These are phyloP conservation scores for Pythium rhizo-oryzae DNA, from an alignment of 352 stramenopile species.

Conservation along the genomic window DNA sequence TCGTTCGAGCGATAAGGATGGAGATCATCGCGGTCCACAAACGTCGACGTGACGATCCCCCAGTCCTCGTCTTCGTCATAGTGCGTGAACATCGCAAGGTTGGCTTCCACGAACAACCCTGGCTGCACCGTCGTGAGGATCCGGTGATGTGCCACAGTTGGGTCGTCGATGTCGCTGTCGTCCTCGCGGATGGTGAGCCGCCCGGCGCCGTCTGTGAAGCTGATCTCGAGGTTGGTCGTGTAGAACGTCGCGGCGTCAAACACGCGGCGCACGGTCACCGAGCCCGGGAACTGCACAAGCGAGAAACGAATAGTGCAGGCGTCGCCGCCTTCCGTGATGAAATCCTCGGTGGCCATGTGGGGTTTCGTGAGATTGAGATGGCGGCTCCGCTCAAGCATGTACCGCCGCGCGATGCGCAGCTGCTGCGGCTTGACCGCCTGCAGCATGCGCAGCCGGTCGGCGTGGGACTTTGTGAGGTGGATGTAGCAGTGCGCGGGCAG, in stretches of 20 bases:
- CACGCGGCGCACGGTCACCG: constrained; percentile 9
- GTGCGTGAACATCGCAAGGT: constrained; percentile 21
- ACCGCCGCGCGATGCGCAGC: constrained; percentile 37
- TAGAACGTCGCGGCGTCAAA: constrained; percentile 22
- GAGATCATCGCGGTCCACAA: constrained; percentile 43
- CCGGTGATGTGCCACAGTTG: constrained; percentile 17
- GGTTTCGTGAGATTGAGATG: constrained; percentile 42
- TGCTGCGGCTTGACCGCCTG: constrained; percentile 39
- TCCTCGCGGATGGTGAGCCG: constrained; percentile 27
- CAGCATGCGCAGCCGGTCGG: constrained; percentile 35
- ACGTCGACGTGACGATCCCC: constrained; percentile 35
- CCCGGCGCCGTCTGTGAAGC: constrained; percentile 24
- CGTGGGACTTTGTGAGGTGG: constrained; percentile 38
- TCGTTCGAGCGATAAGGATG: constrained; percentile 39
- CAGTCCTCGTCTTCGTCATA: constrained; percentile 28
- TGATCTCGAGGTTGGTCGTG: constrained; percentile 28
- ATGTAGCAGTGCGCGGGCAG: constrained; percentile 39
- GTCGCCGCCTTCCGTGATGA: constrained; percentile 44
- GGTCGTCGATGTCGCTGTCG: constrained; percentile 13
- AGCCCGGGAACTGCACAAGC: constrained; percentile 19
- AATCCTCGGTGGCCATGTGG: constrained; percentile 43
- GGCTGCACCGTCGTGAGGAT: constrained; percentile 24
- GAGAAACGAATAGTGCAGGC: constrained; percentile 46
- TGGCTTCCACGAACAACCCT: constrained; percentile 34
- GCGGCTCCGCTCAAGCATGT: constrained; percentile 49